Conservation (phyloP, 1,284 basidiomycete species). For the Tylopilus sp. region DNA sequence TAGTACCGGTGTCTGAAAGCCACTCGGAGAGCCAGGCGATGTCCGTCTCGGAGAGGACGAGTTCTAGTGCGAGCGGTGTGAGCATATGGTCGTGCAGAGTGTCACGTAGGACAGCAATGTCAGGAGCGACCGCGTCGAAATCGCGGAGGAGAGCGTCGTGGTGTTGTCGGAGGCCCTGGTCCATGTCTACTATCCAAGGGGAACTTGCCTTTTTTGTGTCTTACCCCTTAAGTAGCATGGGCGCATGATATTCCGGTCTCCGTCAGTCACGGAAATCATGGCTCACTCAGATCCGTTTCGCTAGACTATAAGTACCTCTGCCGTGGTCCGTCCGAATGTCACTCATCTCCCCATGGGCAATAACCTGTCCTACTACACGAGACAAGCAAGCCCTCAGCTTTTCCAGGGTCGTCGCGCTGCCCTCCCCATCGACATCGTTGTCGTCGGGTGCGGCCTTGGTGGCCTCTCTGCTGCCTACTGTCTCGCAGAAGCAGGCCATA, state of each 20-base stretch:
- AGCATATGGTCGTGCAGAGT: conserved; percentile 53
- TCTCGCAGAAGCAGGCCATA: conserved; percentile 47
- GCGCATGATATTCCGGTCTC: too few relatives aligned
- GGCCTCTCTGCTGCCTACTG: conserved; percentile 47
- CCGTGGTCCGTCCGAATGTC: conserved; percentile 1
- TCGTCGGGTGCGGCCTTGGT: conserved; percentile 53
- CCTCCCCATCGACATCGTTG: conserved; percentile 38
- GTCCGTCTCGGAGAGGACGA: conserved; percentile 45
- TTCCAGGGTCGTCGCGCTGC: conserved; percentile 30
- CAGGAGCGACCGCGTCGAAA: conserved; percentile 47
- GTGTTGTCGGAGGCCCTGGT: not conserved
- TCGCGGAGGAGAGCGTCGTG: conserved; percentile 39
- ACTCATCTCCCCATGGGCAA: conserved; percentile 1
- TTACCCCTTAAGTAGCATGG: too few relatives aligned
- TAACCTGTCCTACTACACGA: not conserved
- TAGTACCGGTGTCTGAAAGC: conserved; percentile 60
- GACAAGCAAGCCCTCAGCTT: conserved; percentile 1
- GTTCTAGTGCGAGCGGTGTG: conserved; percentile 55
- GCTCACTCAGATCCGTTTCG: too few relatives aligned
- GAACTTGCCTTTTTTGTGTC: too few relatives aligned
- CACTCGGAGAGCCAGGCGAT: conserved; percentile 53
- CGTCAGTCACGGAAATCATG: too few relatives aligned
- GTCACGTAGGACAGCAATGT: conserved; percentile 44
- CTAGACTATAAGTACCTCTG: not conserved
- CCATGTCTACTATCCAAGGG: not conserved